A percentile compares a stretch with the other conserved stretches of the same genome.
phyloP scores from a whole-genome alignment of 495 filamentous ascomycete genomes.

The Aspergillus olivimuriae region DNA sequence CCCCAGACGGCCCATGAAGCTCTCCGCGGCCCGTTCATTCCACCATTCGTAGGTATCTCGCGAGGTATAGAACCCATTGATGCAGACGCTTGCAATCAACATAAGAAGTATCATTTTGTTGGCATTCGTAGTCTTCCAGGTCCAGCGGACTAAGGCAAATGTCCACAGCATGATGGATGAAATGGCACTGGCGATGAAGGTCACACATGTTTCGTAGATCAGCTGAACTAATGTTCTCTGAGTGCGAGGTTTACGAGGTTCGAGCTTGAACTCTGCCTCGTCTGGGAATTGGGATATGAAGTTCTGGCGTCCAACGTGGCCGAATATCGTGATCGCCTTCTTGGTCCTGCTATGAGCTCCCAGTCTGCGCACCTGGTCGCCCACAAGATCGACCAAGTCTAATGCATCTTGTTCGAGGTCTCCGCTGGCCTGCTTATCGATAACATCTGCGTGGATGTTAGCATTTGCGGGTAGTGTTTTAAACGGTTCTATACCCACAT shows the following conservation, averaged over 20 bases:
- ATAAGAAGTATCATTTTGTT: slow-evolving; percentile 67
- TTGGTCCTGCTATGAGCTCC: slow-evolving; percentile 76
- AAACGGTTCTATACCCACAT: no score
- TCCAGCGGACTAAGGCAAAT: slow-evolving; percentile 52
- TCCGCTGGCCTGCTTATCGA: slow-evolving; percentile 72
- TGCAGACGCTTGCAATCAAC: slow-evolving; percentile 56
- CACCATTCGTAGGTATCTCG: slow-evolving; percentile 70
- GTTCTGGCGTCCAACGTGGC: slow-evolving; percentile 69
- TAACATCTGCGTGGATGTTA: slow-evolving; percentile 55
- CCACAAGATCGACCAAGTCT: slow-evolving; percentile 77
- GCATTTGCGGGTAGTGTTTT: no score
- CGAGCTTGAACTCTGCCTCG: slow-evolving; percentile 31
- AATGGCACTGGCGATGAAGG: slow-evolving; percentile 62
- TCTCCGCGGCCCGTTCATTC: slow-evolving; percentile 70
- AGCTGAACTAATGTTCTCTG: slow-evolving; percentile 63
- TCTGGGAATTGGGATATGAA: slow-evolving; percentile 57
- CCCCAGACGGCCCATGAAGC: slow-evolving; percentile 74
- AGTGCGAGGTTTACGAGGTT: slow-evolving; percentile 51
- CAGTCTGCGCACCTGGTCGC: slow-evolving; percentile 79
- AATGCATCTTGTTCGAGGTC: slow-evolving; percentile 78
- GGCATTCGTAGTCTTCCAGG: slow-evolving; percentile 65
- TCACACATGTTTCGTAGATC: slow-evolving; percentile 60
- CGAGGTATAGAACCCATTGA: slow-evolving; percentile 67
- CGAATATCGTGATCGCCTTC: slow-evolving; percentile 86
- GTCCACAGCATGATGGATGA: slow-evolving; percentile 70